Evolutionary conservation across 2,329 filamentous ascomycete genomes (phyloP).

Genomic region (Fusarium incarnatum): DNA sequence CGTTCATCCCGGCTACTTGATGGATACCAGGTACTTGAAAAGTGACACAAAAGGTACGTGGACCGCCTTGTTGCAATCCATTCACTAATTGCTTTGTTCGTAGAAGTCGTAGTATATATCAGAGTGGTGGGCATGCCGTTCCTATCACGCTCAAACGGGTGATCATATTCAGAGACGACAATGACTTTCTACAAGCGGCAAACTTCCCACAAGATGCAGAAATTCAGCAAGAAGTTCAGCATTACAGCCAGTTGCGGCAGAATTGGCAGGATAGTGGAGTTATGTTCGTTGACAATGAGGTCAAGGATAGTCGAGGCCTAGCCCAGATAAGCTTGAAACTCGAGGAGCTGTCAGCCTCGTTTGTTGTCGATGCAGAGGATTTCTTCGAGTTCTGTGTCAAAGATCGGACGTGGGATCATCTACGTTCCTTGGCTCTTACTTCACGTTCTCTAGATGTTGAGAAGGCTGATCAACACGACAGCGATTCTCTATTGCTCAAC

Average conservation of each 20-base stretch:
- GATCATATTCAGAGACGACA: neutral
- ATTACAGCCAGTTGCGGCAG: too few species aligned
- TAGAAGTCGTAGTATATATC: neutral
- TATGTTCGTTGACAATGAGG: neutral
- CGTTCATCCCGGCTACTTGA: neutral
- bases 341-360: neutral
- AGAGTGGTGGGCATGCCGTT: neutral
- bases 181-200: neutral
- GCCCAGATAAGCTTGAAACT: neutral
- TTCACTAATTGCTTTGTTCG: neutral
- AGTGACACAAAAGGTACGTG: neutral
- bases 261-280: too few species aligned
- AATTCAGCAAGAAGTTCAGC: neutral
- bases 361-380: neutral
- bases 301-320: neutral
- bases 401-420: neutral
- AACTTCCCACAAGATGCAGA: neutral
- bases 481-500: neutral
- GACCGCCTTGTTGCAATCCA: neutral
- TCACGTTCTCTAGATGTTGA: neutral
- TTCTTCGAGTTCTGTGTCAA: neutral
- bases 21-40: neutral
- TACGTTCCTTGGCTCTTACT: neutral
- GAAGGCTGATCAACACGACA: rapidly evolving
- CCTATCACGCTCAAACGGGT: neutral